Evolutionary conservation across 495 filamentous ascomycete species (phyloP).

Genomic region (Podospora anserina): DNA sequence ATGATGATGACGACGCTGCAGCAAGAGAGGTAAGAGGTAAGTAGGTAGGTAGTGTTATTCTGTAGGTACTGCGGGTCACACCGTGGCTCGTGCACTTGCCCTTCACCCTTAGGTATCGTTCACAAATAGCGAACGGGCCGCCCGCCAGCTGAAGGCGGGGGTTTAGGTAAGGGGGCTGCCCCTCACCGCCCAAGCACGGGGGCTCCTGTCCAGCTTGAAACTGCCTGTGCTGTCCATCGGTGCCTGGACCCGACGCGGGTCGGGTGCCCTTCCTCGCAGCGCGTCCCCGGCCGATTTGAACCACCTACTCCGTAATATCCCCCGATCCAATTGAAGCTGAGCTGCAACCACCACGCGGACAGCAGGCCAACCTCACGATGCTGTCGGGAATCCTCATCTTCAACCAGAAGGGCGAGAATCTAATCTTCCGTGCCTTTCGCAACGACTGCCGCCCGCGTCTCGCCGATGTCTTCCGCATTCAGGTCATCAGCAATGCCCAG

Average conservation of each 20-base stretch:
- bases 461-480: slow-evolving; percentile 98
- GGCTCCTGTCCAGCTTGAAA: too few relatives aligned
- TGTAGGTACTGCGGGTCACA: too few relatives aligned
- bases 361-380: slow-evolving; percentile 58
- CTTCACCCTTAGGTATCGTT: too few relatives aligned
- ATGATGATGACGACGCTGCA: background rate
- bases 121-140: too few relatives aligned
- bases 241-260: too few relatives aligned
- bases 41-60: too few relatives aligned
- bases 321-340: background rate
- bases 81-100: too few relatives aligned
- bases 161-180: too few relatives aligned
- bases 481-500: slow-evolving; percentile 98
- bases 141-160: too few relatives aligned
- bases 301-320: background rate
- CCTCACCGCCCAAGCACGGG: too few relatives aligned
- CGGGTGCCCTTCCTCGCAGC: background rate
- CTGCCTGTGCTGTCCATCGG: too few relatives aligned
- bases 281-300: background rate
- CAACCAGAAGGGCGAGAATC: slow-evolving; percentile 99
- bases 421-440: slow-evolving; percentile 97
- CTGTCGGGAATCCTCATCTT: slow-evolving; percentile 95
- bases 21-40: too few relatives aligned
- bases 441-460: slow-evolving; percentile 95
- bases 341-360: background rate